phyloP scores from a whole-genome alignment of 768 basidiomycete genomes.

The Lentinula boryana region DNA sequence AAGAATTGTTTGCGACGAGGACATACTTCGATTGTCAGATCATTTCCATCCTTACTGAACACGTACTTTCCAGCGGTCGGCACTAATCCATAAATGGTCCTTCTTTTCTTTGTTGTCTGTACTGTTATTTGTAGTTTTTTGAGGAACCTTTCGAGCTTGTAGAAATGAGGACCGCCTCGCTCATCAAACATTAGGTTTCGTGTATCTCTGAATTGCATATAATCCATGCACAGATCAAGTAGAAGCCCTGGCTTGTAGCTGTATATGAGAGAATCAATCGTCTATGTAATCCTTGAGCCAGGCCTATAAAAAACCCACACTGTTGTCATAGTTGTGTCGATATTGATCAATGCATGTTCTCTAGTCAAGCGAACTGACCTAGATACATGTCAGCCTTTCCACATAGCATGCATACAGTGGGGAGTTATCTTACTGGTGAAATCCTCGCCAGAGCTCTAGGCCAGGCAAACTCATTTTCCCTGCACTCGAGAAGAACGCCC shows the following conservation, averaged over 20 bases:
- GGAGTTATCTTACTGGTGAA: constrained; percentile 35
- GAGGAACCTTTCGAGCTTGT: constrained; percentile 31
- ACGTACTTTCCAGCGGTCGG: constrained; percentile 27
- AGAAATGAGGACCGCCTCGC: constrained; percentile 15
- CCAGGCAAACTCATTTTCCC: constrained; percentile 19
- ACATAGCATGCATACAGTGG: not conserved
- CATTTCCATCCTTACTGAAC: constrained; percentile 32
- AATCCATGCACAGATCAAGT: constrained; percentile 24
- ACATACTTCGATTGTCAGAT: constrained; percentile 35
- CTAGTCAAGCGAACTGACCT: constrained; percentile 43
- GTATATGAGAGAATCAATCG: not conserved
- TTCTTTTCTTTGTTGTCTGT: constrained; percentile 16
- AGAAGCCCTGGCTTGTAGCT: constrained; percentile 26
- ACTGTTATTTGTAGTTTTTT: constrained; percentile 28
- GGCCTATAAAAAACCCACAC: constrained; percentile 25
- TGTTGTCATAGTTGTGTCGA: constrained; percentile 40
- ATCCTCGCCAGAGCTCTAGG: constrained; percentile 42
- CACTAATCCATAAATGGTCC: constrained; percentile 31
- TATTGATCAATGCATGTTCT: constrained; percentile 33
- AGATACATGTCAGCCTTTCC: not conserved
- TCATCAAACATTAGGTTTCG: constrained; percentile 23
- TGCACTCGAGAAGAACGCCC: constrained; percentile 36
- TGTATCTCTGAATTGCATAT: constrained; percentile 17
- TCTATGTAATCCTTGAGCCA: not conserved
- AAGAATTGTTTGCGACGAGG: not conserved